Conservation (phyloP, 2,329 filamentous ascomycete species). For the Tolypocladium paradoxum region DNA sequence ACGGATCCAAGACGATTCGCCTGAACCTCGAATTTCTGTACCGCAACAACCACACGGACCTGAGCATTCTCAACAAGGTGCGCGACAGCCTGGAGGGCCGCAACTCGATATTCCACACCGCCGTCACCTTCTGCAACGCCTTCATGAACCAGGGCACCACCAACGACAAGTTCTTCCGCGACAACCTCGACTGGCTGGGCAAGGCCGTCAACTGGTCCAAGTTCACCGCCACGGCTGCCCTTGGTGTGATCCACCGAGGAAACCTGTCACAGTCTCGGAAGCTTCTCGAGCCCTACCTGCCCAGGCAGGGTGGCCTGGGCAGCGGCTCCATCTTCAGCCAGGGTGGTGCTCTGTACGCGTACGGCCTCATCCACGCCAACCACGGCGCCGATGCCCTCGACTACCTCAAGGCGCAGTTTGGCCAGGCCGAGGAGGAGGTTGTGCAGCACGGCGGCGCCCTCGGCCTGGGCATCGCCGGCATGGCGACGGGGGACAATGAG, state of each 20-base stretch:
- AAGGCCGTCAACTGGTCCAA: conserved; percentile 99
- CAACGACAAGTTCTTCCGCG: conserved; percentile 95
- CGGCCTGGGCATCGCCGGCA: conserved; percentile 90
- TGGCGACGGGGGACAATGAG: conserved; percentile 85
- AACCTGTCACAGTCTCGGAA: conserved; percentile 91
- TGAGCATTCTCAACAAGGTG: conserved; percentile 89
- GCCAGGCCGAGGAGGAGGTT: conserved; percentile 72
- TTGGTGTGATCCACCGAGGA: conserved; percentile 93
- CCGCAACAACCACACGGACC: conserved; percentile 87
- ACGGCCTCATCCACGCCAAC: conserved; percentile 94
- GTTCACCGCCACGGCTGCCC: conserved; percentile 90
- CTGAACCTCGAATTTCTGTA: conserved; percentile 95
- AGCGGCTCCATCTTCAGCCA: conserved; percentile 89
- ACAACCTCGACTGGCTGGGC: conserved; percentile 94
- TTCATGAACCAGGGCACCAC: conserved; percentile 99
- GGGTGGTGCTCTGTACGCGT: conserved; percentile 88
- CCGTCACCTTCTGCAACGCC: conserved; percentile 92
- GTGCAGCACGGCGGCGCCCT: conserved; percentile 95
- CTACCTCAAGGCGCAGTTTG: conserved; percentile 67
- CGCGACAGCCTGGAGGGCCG: conserved; percentile 90
- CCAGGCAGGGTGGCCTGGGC: conserved; percentile 61
- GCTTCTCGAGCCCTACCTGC: conserved; percentile 88
- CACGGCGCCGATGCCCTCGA: conserved; percentile 84
- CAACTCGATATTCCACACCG: conserved; percentile 97
- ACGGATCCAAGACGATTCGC: conserved; percentile 87